Evolutionary conservation across 139 green algal species (phyloP).

Genomic region (Asterochloris sp.): DNA sequence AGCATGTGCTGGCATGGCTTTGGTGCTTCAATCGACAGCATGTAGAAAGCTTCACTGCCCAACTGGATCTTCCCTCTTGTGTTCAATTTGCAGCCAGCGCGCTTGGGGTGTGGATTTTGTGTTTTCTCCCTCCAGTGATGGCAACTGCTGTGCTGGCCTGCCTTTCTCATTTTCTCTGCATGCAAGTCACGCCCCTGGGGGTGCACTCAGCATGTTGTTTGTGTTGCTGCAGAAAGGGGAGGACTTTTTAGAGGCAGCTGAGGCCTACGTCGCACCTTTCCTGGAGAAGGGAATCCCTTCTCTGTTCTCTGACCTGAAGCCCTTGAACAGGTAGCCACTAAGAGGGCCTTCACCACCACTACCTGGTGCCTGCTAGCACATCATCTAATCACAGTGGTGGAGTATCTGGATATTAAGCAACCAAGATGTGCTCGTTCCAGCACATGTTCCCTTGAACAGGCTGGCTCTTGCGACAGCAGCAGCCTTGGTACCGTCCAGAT

Average conservation of each 20-base stretch:
- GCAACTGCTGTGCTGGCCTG: neutral
- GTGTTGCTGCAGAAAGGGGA: conserved; percentile 45
- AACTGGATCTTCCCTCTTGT: no score
- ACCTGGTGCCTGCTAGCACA: no score
- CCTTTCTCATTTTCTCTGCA: neutral
- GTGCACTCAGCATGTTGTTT: neutral
- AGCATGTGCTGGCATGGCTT: no score
- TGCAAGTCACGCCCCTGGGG: neutral
- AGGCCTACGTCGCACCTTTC: conserved; percentile 69
- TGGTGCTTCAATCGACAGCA: no score
- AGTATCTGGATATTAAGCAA: no score
- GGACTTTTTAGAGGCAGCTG: conserved; percentile 61
- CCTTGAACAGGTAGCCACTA: conserved; percentile 66
- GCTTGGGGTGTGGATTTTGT: no score
- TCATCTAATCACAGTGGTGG: no score
- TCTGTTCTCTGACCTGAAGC: conserved; percentile 88
- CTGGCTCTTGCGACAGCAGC: neutral
- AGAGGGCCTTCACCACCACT: neutral
- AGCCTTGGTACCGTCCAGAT: no score
- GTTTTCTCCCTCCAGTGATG: no score
- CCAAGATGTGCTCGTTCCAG: neutral
- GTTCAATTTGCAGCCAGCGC: no score
- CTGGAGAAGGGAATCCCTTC: conserved; percentile 87
- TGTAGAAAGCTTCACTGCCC: no score
- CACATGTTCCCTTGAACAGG: neutral